Evolutionary conservation across 305 asterid genomes (phyloP).

Genomic region (Coffea humblotiana): DNA sequence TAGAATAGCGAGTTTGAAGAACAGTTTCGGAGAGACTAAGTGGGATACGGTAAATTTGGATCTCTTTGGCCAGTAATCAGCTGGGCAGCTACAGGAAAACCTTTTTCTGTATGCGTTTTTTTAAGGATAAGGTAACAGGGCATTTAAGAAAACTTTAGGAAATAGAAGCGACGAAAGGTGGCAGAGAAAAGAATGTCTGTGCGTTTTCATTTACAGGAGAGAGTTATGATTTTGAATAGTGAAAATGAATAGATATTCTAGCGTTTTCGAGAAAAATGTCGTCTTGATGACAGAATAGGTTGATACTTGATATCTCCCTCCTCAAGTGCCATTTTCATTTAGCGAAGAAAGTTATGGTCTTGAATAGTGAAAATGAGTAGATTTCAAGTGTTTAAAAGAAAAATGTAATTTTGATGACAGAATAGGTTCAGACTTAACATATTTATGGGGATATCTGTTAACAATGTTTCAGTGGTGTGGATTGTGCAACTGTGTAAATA

Average conservation of each 20-base stretch:
- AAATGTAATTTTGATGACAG: too few relatives aligned
- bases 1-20: not conserved
- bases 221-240: not conserved
- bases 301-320: too few relatives aligned
- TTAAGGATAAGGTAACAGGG: not conserved
- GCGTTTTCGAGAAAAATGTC: not conserved
- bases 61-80: not conserved
- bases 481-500: too few relatives aligned
- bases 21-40: not conserved
- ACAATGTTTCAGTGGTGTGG: too few relatives aligned
- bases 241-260: not conserved
- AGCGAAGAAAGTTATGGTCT: too few relatives aligned
- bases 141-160: not conserved
- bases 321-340: too few relatives aligned
- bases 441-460: too few relatives aligned
- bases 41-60: not conserved
- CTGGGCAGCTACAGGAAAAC: not conserved
- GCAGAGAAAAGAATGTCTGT: not conserved
- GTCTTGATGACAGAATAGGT: not conserved
- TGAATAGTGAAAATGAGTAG: too few relatives aligned
- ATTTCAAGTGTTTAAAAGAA: too few relatives aligned
- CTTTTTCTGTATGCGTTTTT: not conserved
- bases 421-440: too few relatives aligned
- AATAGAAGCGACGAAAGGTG: not conserved
- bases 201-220: not conserved